phyloP scores from a whole-genome alignment of 2,329 filamentous ascomycete species.

The Coniochaeta prunicola region DNA sequence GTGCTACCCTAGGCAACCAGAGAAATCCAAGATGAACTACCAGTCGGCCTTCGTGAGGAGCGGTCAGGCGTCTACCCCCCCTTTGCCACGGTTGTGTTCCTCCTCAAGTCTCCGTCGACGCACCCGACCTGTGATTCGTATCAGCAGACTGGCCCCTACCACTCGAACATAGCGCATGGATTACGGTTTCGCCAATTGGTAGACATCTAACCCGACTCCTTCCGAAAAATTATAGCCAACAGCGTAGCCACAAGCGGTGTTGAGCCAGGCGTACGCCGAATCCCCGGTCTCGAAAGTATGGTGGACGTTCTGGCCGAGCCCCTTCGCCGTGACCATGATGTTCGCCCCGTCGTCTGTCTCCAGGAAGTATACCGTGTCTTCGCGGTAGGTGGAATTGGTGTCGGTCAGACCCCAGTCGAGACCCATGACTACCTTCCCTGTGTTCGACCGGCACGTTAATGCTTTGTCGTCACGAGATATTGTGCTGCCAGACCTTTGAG shows the following conservation, averaged over 20 bases:
- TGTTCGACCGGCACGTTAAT: not conserved
- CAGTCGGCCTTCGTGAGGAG: too few species aligned
- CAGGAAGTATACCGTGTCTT: not conserved
- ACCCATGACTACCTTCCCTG: not conserved
- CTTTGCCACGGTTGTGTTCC: too few species aligned
- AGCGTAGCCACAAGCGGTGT: not conserved
- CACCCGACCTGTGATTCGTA: too few species aligned
- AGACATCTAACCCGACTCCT: not conserved
- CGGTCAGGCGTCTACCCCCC: too few species aligned
- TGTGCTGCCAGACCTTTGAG: not conserved
- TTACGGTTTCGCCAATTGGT: not conserved
- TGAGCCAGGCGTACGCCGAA: not conserved
- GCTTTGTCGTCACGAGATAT: not conserved
- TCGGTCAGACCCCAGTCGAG: constrained; percentile 1
- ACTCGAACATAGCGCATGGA: not conserved
- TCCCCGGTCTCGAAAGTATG: not conserved
- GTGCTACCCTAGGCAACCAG: too few species aligned
- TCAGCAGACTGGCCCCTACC: not conserved
- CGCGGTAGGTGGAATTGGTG: not conserved
- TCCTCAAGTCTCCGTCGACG: too few species aligned
- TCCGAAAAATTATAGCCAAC: not conserved
- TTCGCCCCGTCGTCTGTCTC: not conserved
- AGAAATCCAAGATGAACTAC: too few species aligned
- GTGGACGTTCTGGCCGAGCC: not conserved
- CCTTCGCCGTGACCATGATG: not conserved